phyloP scores from a whole-genome alignment of 345 rosid genomes.

The Populus simonii region DNA sequence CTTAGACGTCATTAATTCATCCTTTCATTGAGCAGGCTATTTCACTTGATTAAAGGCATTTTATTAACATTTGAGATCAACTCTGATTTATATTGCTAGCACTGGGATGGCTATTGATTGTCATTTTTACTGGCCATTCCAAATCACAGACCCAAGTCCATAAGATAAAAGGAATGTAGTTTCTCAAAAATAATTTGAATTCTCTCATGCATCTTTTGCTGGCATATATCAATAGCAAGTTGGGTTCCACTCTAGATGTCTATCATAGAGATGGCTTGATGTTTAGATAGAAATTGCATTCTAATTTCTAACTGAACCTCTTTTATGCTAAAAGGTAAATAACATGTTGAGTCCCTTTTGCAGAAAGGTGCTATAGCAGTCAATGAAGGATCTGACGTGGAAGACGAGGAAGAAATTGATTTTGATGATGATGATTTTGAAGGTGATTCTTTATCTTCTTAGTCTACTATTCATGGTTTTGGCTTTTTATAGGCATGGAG shows the following conservation, averaged over 20 bases:
- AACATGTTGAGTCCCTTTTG: constrained; percentile 8
- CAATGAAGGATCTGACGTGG: constrained; percentile 61
- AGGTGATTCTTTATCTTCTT: constrained; percentile 41
- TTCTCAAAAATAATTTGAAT: not conserved
- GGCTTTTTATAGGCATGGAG: too few relatives aligned
- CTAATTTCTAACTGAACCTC: not conserved
- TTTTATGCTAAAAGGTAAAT: not conserved
- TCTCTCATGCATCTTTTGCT: not conserved
- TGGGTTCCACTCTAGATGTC: not conserved
- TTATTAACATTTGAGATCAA: not conserved
- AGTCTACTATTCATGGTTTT: not conserved
- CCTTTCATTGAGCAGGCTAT: not conserved
- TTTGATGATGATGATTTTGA: constrained; percentile 91
- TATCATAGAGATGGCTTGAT: not conserved
- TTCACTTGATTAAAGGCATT: not conserved
- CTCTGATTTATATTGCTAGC: not conserved
- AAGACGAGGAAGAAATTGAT: constrained; percentile 83
- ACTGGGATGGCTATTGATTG: too few relatives aligned
- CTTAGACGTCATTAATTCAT: not conserved
- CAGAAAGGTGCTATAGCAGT: constrained; percentile 73
- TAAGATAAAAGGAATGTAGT: not conserved
- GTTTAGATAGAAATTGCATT: not conserved
- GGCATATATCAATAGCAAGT: not conserved
- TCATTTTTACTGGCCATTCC: not conserved
- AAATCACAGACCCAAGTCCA: not conserved